Evolutionary conservation across 2,329 filamentous ascomycete genomes (phyloP), one percentile per base, ranked within the genome.

Genomic region (Fusarium scirpi): DNA sequence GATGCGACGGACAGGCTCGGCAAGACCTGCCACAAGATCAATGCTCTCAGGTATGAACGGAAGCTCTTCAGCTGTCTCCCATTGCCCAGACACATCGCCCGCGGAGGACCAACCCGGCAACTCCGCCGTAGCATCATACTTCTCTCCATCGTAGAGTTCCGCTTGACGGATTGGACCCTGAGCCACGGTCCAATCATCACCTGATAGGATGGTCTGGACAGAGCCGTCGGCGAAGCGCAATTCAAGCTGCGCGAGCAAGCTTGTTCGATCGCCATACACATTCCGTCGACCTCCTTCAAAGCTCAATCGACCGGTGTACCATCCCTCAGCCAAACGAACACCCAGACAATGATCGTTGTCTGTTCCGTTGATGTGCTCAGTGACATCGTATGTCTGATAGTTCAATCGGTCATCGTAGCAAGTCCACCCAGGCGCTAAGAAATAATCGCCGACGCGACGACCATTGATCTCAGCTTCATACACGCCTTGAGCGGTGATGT

Each of bases 371-470:
- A 88, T 59, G 0, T 84, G 75, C 0, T 77, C 62, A 2, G 81
- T 82, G 2, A 89, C 83, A 65, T 89, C 86, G 65, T 84, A 86
- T 0, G 82, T 85, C 62, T 88, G 82, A 54, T 89, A 89, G 0
- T 80, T 76, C 30, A 84, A 78, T 5, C 86, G 79, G 48, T 83
- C 76, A 1, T 82, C 76, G 62, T 89, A 89, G 8, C 80, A 81
- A 49, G 82, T 82, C 84, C 85, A 88, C 0, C 86, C 86, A 0
- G 86, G 86, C 24, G 85, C 83, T 38, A 87, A 75, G 22, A 81
- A 79, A 4, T 78, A 65, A 22, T 82, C 79, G 0, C 82, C 81
- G 4, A 86, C 80, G 8, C 74, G 73, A 1, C 85, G 67, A 75
- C 32, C 75, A 68, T 9, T 87, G 58, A 88, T 82, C 30, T 80